Evolutionary conservation across 2,329 filamentous ascomycete genomes (phyloP).

Genomic region (Colletotrichum sp.): DNA sequence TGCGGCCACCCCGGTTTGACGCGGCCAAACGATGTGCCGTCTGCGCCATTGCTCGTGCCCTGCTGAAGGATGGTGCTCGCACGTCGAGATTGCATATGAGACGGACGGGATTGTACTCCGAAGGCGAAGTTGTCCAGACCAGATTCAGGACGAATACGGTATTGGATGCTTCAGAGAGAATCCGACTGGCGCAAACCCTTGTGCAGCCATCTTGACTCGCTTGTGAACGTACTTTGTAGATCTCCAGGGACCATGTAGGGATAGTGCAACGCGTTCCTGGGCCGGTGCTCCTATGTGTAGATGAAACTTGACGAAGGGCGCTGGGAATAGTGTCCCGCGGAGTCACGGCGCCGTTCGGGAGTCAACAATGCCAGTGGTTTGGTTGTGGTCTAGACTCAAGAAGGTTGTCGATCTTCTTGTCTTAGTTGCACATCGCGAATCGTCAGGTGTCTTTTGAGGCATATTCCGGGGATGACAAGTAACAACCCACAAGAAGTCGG

Average conservation of each 20-base stretch:
- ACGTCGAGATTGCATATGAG: neutral
- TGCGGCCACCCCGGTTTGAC: neutral
- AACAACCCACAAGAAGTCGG: neutral
- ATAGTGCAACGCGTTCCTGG: neutral
- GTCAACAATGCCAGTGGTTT: neutral
- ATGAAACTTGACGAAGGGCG: neutral
- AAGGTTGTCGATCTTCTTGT: constrained; percentile 6
- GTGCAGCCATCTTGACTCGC: constrained; percentile 2
- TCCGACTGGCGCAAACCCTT: neutral
- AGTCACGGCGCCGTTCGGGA: neutral
- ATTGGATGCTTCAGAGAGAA: neutral
- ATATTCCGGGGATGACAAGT: neutral
- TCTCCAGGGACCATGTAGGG: neutral
- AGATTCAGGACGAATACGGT: neutral
- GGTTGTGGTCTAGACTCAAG: neutral
- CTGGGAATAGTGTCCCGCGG: neutral
- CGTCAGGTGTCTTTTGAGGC: neutral
- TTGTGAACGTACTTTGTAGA: neutral
- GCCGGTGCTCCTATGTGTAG: neutral
- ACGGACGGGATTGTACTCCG: neutral
- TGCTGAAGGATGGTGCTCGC: neutral
- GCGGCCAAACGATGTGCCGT: neutral
- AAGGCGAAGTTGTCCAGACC: neutral
- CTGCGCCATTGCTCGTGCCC: neutral
- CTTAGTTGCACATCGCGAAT: constrained; percentile 1